These are phyloP conservation scores for Pisolithus thermaeus DNA, from an alignment of 1,284 basidiomycete genomes.

Conservation along the genomic window DNA sequence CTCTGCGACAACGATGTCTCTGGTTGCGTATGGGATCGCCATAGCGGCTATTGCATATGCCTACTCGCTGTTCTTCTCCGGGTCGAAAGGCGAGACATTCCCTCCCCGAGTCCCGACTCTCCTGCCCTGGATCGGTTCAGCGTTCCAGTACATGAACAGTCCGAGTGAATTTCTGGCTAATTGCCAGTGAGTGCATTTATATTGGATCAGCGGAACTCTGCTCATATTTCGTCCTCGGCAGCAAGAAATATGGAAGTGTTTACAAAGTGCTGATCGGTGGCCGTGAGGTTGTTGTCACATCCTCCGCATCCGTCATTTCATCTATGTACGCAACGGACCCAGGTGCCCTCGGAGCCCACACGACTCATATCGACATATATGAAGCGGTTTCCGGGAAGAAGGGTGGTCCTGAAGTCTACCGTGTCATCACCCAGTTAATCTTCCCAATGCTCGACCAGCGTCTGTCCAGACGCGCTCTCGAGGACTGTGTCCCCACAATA, in stretches of 20 bases:
- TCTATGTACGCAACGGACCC: background rate
- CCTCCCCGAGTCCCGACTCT: background rate
- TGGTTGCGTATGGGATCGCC: too few relatives aligned
- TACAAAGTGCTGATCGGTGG: background rate
- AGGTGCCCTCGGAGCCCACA: slow-evolving; percentile 2
- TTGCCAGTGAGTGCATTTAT: background rate
- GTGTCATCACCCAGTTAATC: slow-evolving; percentile 6
- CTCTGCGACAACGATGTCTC: too few relatives aligned
- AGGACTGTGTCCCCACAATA: slow-evolving; percentile 9
- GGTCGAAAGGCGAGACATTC: background rate
- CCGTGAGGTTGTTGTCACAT: background rate
- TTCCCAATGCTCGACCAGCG: slow-evolving; percentile 18
- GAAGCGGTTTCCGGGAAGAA: background rate
- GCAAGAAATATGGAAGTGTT: background rate
- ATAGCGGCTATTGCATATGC: too few relatives aligned
- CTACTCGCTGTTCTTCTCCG: too few relatives aligned
- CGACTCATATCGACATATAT: background rate
- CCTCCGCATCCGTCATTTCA: background rate
- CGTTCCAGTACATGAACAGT: background rate
- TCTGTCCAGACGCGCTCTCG: slow-evolving; percentile 15
- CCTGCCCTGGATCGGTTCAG: background rate
- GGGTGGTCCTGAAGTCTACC: background rate
- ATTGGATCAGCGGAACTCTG: too few relatives aligned
- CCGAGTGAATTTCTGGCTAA: background rate
- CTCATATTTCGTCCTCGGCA: background rate